Percentiles rank a stretch among this genome's conserved stretches.
phyloP scores from a whole-genome alignment of 2,329 filamentous ascomycete species.

The Nemania sp. region DNA sequence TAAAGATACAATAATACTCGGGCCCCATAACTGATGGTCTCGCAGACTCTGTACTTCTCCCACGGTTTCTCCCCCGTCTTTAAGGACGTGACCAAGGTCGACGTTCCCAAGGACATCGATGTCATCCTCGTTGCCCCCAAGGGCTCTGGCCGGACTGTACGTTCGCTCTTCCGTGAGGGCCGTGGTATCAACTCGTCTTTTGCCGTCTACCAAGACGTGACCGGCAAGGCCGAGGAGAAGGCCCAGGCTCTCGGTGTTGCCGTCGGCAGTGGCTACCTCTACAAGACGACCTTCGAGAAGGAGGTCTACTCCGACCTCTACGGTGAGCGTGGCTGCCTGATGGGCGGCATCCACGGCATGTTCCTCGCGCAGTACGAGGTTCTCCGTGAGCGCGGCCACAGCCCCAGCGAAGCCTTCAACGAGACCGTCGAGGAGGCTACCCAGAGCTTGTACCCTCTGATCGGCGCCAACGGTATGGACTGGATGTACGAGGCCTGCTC shows the following conservation, averaged over 20 bases:
- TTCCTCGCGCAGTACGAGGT: conserved; percentile 99
- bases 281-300: conserved; percentile 99
- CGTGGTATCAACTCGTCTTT: conserved; percentile 99
- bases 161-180: conserved; percentile 97
- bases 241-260: conserved; percentile 95
- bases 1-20: conserved; percentile 25
- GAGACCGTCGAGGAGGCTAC: conserved; percentile 99
- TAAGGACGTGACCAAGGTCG: conserved; percentile 99
- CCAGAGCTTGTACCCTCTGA: conserved; percentile 95
- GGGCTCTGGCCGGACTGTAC: conserved; percentile 97
- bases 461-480: conserved; percentile 98
- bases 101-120: conserved; percentile 92
- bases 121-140: conserved; percentile 99
- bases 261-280: conserved; percentile 96
- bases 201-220: conserved; percentile 97
- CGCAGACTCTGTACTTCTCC: conserved; percentile 97
- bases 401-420: conserved; percentile 98
- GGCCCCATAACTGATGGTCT: conserved; percentile 6
- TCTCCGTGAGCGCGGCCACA: conserved; percentile 97
- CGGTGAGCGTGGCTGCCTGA: conserved; percentile 99
- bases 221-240: conserved; percentile 97
- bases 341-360: conserved; percentile 99
- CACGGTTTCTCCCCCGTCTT: conserved; percentile 99
- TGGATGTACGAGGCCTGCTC: conserved; percentile 99
- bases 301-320: conserved; percentile 99